Evolutionary conservation across 108 stramenopile genomes (phyloP), one percentile per base, ranked within the genome.

Genomic region (Chaetoceros muelleri): DNA sequence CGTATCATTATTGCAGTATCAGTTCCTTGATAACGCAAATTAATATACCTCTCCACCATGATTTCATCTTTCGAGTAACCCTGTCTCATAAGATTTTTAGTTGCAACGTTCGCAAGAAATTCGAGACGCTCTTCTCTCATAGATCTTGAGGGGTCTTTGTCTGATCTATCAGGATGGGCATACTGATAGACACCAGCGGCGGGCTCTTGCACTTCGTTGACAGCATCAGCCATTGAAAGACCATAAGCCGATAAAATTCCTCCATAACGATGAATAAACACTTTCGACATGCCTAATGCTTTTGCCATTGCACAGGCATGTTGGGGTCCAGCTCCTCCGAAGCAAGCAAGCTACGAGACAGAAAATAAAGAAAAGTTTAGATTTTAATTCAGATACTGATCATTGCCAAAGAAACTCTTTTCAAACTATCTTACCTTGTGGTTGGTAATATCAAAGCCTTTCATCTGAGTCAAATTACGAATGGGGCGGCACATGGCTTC

Each of bases 401-500:
- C n/a, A n/a, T n/a, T n/a, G n/a, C n/a, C n/a, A n/a, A n/a, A n/a
- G n/a, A n/a, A n/a, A n/a, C n/a, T n/a, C n/a, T n/a, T n/a, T n/a
- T n/a, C n/a, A 84, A 65, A 31, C 25, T n/a, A n/a, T n/a, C n/a
- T n/a, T n/a, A n/a, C n/a, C n/a, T n/a, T 64, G 67, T 96, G 95
- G 3, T 66, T 88, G 30, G 90, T 82, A 23, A 87, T 73, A 67
- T 94, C 90, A 64, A 75, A 85, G 16, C 93, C 97, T 58, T 80
- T 85, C 96, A 98, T 98, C 70, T 97, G 96, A 28, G 97, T 99
- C 44, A 99, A 73, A 63, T 96, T 97, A 28, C 98, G 87, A 71
- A 99, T 98, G 1, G 98, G 98, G 19, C 98, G 84, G 65, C 96
- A 97, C 98, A 99, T 99, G 50, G 98, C 96, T 63, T 99, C 98